A percentile compares a stretch with the other conserved stretches of the same genome.
Evolutionary conservation across 495 filamentous ascomycete species (phyloP).

Genomic region (Talaromyces borbonicus): DNA sequence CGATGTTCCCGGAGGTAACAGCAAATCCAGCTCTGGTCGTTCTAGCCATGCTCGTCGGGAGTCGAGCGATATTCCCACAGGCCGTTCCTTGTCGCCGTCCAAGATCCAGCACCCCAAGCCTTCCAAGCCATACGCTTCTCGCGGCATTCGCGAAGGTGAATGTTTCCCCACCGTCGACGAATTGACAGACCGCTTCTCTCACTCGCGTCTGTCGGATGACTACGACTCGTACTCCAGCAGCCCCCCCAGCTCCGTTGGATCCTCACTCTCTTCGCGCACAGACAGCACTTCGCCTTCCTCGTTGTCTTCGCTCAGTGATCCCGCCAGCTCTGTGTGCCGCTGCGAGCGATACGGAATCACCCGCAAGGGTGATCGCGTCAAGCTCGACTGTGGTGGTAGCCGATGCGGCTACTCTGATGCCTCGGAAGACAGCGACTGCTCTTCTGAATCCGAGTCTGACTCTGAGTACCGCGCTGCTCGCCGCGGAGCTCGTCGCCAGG

Average conservation of each 20-base stretch:
- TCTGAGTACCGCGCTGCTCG: slow-evolving; percentile 42
- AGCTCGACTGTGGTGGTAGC: slow-evolving; percentile 83
- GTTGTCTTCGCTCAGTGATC: slow-evolving; percentile 63
- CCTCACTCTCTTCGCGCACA: slow-evolving; percentile 65
- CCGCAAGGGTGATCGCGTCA: slow-evolving; percentile 80
- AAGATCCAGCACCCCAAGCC: slow-evolving; percentile 90
- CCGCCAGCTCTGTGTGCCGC: slow-evolving; percentile 58
- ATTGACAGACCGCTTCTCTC: slow-evolving; percentile 62
- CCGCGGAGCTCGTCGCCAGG: slow-evolving; percentile 56
- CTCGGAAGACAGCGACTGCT: slow-evolving; percentile 44
- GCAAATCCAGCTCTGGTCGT: slow-evolving; percentile 19
- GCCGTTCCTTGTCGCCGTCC: slow-evolving; percentile 74
- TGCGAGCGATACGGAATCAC: slow-evolving; percentile 97
- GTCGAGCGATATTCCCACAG: slow-evolving; percentile 64
- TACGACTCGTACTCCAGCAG: slow-evolving; percentile 47
- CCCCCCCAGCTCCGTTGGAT: slow-evolving; percentile 65
- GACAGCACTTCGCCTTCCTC: slow-evolving; percentile 63
- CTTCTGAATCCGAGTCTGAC: slow-evolving; percentile 48
- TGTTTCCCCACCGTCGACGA: slow-evolving; percentile 63
- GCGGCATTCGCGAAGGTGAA: slow-evolving; percentile 70
- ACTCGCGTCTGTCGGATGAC: slow-evolving; percentile 61
- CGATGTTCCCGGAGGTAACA: slow-evolving; percentile 46
- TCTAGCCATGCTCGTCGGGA: slow-evolving; percentile 17
- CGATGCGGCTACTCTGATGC: slow-evolving; percentile 68
- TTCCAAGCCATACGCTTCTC: slow-evolving; percentile 72